These are phyloP conservation scores for Periglandula ipomoeae DNA, from an alignment of 2,329 filamentous ascomycete genomes.

Conservation along the genomic window DNA sequence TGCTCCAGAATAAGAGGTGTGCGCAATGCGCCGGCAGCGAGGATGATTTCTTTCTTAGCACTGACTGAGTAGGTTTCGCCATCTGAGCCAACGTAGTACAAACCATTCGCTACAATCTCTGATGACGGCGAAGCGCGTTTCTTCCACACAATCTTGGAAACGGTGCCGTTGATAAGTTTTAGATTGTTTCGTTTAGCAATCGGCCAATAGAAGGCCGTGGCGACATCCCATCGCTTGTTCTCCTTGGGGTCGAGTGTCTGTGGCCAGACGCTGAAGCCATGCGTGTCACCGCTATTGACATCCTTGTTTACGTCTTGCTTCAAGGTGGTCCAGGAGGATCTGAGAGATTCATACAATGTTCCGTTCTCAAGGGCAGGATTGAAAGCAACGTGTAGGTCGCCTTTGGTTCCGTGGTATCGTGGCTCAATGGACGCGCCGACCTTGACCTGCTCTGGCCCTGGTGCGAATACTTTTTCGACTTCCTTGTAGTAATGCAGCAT, in stretches of 20 bases:
- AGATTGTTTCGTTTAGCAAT: conserved; percentile 28
- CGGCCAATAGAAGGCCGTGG: conserved; percentile 31
- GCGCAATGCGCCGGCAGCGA: conserved; percentile 39
- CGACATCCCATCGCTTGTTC: conserved; percentile 31
- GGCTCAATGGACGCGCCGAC: conserved; percentile 26
- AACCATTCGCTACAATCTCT: conserved; percentile 19
- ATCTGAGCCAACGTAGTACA: conserved; percentile 26
- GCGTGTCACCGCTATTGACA: conserved; percentile 27
- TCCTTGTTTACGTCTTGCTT: conserved; percentile 27
- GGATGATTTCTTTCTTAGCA: conserved; percentile 37
- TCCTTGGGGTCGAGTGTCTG: conserved; percentile 28
- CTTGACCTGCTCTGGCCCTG: conserved; percentile 22
- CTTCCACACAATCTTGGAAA: conserved; percentile 20
- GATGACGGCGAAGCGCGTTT: neutral
- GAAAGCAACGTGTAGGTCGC: conserved; percentile 28
- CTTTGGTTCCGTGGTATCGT: conserved; percentile 24
- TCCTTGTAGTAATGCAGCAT: conserved; percentile 38
- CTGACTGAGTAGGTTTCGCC: conserved; percentile 24
- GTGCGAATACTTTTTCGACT: conserved; percentile 26
- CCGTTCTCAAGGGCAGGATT: conserved; percentile 24
- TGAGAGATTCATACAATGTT: conserved; percentile 18
- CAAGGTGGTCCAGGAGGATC: conserved; percentile 23
- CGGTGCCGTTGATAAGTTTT: conserved; percentile 28
- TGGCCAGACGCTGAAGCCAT: conserved; percentile 29
- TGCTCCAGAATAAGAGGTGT: conserved; percentile 43